Evolutionary conservation across 1,139 yeast genomes (phyloP), one percentile per base, ranked within the genome.

Genomic region (Geotrichum aggregatum): DNA sequence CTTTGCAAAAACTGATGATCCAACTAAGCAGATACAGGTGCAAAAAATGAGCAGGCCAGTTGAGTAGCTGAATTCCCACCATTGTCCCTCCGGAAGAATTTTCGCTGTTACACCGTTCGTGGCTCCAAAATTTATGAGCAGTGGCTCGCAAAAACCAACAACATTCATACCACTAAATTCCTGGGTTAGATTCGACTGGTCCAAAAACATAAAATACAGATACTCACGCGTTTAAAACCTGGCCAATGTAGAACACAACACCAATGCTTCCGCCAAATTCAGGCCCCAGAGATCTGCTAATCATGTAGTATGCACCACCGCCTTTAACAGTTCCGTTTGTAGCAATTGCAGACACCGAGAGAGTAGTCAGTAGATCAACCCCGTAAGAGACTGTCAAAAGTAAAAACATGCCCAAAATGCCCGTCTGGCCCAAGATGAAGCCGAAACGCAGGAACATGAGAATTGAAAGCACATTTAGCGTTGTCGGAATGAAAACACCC

Each of bases 231-330:
- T 85, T 85, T 54, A 85, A 71, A 16, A 84, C 84, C 68, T 85
- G 94, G 1, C 94, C 94, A 50, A 85, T 74, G 63, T 80, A 86
- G 66, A 85, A 85, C 28, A 85, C 84, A 19, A 85, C 75, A 1
- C 94, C 94, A 52, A 85, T 84, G n/a, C 87, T 80, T 3, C 92
- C 94, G 7, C 94, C 94, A 65, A 85, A 85, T 61, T 85, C 94
- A 5, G 91, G 91, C 0, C 94, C 94, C 54, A 85, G 71, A 16
- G 87, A 80, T 55, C 94, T 71, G 30, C 87, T 80, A 54, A 85
- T 83, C 92, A 85, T 85, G 63, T 83, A 85, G 66, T 85, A 85
- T 0, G 92, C 89, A 18, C 94, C 94, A 3, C 94, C 94, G 18
- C 94, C 92, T 60, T 82, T 79, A 10, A 85, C 94, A 0, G 87